These are phyloP conservation scores for Cladosporium sp. DNA, from an alignment of 2,329 filamentous ascomycete species.

Conservation along the genomic window DNA sequence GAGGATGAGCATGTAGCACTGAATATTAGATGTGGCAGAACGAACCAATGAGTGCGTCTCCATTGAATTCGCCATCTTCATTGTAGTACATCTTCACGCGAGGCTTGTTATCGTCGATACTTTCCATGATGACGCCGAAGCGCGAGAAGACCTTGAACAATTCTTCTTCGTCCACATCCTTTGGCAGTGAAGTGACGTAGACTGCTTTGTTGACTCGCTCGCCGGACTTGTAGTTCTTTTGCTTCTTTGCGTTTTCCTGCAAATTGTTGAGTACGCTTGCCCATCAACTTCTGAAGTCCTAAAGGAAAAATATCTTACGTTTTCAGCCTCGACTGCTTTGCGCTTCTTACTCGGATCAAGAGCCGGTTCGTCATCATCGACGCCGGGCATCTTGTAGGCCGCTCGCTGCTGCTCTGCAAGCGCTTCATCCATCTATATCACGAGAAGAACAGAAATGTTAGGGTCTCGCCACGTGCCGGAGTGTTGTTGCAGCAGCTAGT, in stretches of 20 bases:
- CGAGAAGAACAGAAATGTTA: conserved; percentile 16
- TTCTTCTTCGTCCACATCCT: conserved; percentile 73
- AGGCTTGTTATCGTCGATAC: conserved; percentile 81
- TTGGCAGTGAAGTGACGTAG: conserved; percentile 83
- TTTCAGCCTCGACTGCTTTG: conserved; percentile 34
- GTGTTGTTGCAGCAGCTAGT: conserved; percentile 4
- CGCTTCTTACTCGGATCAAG: conserved; percentile 35
- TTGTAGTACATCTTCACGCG: conserved; percentile 92
- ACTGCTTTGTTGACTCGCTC: conserved; percentile 67
- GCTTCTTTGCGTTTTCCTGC: conserved; percentile 26
- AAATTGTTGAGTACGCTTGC: background rate
- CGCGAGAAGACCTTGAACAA: conserved; percentile 81
- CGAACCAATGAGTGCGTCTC: conserved; percentile 70
- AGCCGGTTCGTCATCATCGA: conserved; percentile 49
- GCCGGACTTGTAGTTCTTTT: conserved; percentile 44
- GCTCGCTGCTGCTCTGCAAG: conserved; percentile 57
- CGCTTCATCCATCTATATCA: conserved; percentile 54
- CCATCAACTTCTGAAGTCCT: too few relatives aligned
- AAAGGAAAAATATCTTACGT: conserved; percentile 22
- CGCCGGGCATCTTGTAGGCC: conserved; percentile 57
- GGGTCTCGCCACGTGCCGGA: conserved; percentile 21
- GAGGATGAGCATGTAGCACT: background rate
- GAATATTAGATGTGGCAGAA: background rate
- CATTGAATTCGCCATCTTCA: conserved; percentile 79
- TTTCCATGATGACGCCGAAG: conserved; percentile 87